phyloP scores from a whole-genome alignment of 768 basidiomycete genomes.

The Phallus indusiatus region DNA sequence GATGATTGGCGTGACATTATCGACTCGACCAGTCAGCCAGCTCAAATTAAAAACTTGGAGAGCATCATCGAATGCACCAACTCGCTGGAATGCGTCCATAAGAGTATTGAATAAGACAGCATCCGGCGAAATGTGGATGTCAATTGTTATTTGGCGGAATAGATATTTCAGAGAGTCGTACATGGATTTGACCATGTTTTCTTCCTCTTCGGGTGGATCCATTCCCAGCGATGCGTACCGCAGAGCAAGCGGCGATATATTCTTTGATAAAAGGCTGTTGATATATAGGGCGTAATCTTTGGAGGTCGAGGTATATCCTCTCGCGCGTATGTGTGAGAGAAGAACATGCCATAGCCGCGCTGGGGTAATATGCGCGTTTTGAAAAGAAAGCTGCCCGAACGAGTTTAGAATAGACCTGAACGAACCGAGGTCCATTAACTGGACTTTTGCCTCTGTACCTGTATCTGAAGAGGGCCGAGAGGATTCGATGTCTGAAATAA shows the following conservation, averaged over 20 bases:
- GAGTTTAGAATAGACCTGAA: slow-evolving; percentile 56
- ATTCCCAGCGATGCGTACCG: slow-evolving; percentile 7
- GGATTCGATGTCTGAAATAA: neutral
- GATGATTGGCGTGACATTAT: slow-evolving; percentile 65
- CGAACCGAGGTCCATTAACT: slow-evolving; percentile 23
- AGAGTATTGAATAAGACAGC: slow-evolving; percentile 67
- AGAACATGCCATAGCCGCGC: slow-evolving; percentile 61
- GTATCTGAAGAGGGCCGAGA: neutral
- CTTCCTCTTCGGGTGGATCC: slow-evolving; percentile 16
- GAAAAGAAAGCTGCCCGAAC: slow-evolving; percentile 50
- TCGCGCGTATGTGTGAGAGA: slow-evolving; percentile 67
- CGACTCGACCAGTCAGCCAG: slow-evolving; percentile 45
- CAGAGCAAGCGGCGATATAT: slow-evolving; percentile 37
- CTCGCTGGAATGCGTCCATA: slow-evolving; percentile 83
- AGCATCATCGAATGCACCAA: slow-evolving; percentile 60
- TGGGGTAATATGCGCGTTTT: slow-evolving; percentile 31
- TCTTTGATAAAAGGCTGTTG: slow-evolving; percentile 41
- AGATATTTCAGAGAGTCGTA: slow-evolving; percentile 32
- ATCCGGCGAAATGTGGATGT: slow-evolving; percentile 68
- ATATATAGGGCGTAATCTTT: slow-evolving; percentile 44
- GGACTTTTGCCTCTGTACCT: neutral
- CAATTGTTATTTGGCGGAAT: slow-evolving; percentile 71
- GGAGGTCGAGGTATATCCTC: slow-evolving; percentile 46
- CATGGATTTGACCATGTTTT: slow-evolving; percentile 11
- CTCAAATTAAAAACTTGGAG: slow-evolving; percentile 75